Conservation (phyloP, 2,329 filamentous ascomycete species). For the Aaosphaeria arxii region DNA sequence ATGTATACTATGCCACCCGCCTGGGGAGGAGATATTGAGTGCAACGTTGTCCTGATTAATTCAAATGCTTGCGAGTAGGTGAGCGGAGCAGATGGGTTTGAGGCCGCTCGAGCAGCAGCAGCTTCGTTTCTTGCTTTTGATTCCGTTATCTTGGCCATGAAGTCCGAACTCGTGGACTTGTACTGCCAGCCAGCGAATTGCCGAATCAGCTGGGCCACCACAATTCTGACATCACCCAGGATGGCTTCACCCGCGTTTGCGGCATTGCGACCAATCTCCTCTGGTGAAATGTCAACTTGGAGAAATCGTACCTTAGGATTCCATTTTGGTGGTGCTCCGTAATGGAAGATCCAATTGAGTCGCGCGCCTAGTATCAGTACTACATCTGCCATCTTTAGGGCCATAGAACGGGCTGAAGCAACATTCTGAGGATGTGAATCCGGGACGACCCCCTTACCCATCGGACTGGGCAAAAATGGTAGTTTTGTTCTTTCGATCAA, state of each 20-base stretch:
- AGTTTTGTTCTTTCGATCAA: conserved; percentile 49
- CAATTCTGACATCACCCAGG: conserved; percentile 50
- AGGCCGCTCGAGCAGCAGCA: conserved; percentile 43
- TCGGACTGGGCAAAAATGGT: conserved; percentile 56
- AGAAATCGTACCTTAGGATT: conserved; percentile 49
- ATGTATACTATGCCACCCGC: conserved; percentile 54
- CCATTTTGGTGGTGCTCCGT: conserved; percentile 55
- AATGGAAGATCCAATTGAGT: conserved; percentile 59
- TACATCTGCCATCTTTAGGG: conserved; percentile 53
- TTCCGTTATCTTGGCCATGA: conserved; percentile 28
- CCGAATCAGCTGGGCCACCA: conserved; percentile 44
- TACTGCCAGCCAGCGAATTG: conserved; percentile 47
- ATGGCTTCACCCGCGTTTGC: conserved; percentile 48
- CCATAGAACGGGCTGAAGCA: conserved; percentile 52
- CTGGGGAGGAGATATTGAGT: conserved; percentile 43
- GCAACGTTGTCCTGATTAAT: conserved; percentile 50
- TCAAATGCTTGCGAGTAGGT: conserved; percentile 52
- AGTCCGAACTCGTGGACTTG: conserved; percentile 30
- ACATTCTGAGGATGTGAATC: conserved; percentile 53
- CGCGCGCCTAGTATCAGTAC: conserved; percentile 53
- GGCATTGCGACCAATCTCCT: conserved; percentile 53
- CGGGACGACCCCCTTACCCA: conserved; percentile 57
- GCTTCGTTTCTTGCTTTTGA: conserved; percentile 47
- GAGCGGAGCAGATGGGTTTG: conserved; percentile 42
- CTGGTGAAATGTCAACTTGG: conserved; percentile 53